phyloP scores from a whole-genome alignment of 2,329 filamentous ascomycete species.

The Colletotrichum sansevieriae region DNA sequence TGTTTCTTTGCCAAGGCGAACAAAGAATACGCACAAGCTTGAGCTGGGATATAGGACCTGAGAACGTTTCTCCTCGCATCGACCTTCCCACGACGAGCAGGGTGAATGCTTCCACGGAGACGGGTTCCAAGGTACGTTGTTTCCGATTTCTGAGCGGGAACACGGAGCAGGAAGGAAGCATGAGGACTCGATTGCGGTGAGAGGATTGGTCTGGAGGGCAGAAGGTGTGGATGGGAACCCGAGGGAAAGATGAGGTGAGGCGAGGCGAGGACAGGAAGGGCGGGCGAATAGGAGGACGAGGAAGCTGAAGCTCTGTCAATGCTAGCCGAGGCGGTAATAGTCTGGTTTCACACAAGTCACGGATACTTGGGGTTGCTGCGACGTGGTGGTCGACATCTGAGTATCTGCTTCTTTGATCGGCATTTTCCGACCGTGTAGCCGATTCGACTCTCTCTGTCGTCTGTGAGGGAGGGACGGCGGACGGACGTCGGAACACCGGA shows the following conservation, averaged over 20 bases:
- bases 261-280: slow-evolving; percentile 8
- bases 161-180: no score
- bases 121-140: slow-evolving; percentile 18
- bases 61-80: slow-evolving; percentile 33
- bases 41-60: neutral
- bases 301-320: slow-evolving; percentile 30
- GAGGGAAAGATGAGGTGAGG: slow-evolving; percentile 10
- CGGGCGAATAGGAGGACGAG: slow-evolving; percentile 24
- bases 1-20: neutral
- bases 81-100: slow-evolving; percentile 12
- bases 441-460: neutral
- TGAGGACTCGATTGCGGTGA: no score
- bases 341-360: slow-evolving; percentile 32
- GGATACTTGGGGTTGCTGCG: slow-evolving; percentile 23
- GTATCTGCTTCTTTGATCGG: slow-evolving; percentile 17
- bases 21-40: neutral
- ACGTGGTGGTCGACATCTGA: neutral
- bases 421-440: slow-evolving; percentile 9
- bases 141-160: slow-evolving; percentile 7
- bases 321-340: slow-evolving; percentile 23
- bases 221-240: neutral
- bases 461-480: neutral
- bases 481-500: slow-evolving; percentile 22
- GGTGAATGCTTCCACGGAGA: slow-evolving; percentile 24
- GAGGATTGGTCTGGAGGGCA: neutral